phyloP scores from a whole-genome alignment of 805 yeast genomes.

The Pichia deserticola region DNA sequence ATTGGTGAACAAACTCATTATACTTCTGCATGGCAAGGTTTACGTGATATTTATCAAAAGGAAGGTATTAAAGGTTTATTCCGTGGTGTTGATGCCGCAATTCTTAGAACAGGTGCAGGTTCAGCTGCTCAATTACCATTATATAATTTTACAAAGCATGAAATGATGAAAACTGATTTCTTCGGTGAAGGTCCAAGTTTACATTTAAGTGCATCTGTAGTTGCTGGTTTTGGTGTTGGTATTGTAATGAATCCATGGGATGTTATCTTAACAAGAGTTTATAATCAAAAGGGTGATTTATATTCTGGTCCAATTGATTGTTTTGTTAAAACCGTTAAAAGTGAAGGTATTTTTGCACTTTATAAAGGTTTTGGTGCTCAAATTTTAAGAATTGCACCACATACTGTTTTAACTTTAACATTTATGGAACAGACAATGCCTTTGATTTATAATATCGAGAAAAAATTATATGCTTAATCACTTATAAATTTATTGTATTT shows the following conservation, averaged over 20 bases:
- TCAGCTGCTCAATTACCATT: conserved; percentile 93
- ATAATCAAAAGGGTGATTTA: conserved; percentile 85
- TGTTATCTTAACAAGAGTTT: conserved; percentile 88
- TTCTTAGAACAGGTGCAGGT: conserved; percentile 90
- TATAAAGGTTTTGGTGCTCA: conserved; percentile 97
- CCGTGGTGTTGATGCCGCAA: conserved; percentile 92
- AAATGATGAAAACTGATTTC: conserved; percentile 44
- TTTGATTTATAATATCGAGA: conserved; percentile 38
- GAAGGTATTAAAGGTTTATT: conserved; percentile 78
- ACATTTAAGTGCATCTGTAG: conserved; percentile 66
- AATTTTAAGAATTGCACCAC: conserved; percentile 87
- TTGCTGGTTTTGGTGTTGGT: conserved; percentile 88
- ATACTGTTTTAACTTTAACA: conserved; percentile 80
- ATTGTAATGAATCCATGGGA: conserved; percentile 98
- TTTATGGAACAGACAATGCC: conserved; percentile 95
- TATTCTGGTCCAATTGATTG: conserved; percentile 89
- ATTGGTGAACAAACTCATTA: conserved; percentile 94
- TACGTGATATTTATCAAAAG: conserved; percentile 47
- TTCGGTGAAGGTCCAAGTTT: conserved; percentile 57
- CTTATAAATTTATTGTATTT: not conserved
- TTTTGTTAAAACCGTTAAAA: conserved; percentile 66
- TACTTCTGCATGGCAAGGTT: conserved; percentile 59
- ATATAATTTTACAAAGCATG: conserved; percentile 68
- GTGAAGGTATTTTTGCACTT: conserved; percentile 82
- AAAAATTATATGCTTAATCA: not conserved